Conservation (phyloP, 805 yeast species). For the Kazachstania psychrophila region DNA sequence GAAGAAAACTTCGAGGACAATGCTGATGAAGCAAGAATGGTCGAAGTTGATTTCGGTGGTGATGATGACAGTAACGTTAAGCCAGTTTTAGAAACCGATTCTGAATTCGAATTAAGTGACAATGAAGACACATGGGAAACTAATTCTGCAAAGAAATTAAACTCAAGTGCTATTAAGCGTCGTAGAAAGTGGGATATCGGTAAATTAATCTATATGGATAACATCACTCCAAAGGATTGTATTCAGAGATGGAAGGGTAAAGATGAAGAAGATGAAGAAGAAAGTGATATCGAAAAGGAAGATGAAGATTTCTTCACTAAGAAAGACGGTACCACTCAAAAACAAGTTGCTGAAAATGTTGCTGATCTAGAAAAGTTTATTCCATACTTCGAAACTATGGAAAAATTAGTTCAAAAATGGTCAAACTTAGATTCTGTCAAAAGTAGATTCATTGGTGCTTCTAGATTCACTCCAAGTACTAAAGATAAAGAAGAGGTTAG, state of each 20-base stretch:
- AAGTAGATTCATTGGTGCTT: conserved; percentile 25
- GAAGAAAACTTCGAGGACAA: conserved; percentile 35
- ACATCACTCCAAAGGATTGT: conserved; percentile 65
- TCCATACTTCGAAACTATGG: conserved; percentile 30
- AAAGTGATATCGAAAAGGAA: conserved; percentile 31
- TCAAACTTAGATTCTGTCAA: conserved; percentile 22
- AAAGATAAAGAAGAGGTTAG: conserved; percentile 23
- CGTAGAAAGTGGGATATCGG: conserved; percentile 68
- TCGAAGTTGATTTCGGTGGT: conserved; percentile 40
- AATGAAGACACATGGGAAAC: conserved; percentile 31
- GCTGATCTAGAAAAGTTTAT: conserved; percentile 28
- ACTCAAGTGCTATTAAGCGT: conserved; percentile 35
- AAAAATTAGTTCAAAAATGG: conserved; percentile 27
- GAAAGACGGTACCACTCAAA: conserved; percentile 29
- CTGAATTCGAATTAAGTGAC: conserved; percentile 38
- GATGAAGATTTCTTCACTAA: conserved; percentile 47
- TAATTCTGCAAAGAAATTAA: conserved; percentile 50
- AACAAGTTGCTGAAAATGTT: conserved; percentile 7
- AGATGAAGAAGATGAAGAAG: conserved; percentile 36
- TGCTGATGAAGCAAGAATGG: conserved; percentile 36
- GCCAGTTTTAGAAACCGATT: conserved; percentile 43
- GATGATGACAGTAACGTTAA: conserved; percentile 29
- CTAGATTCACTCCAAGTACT: conserved; percentile 25
- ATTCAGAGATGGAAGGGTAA: conserved; percentile 61
- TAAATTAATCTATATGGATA: conserved; percentile 70